phyloP scores from a whole-genome alignment of 495 filamentous ascomycete species.

The Talaromyces trachyspermus region DNA sequence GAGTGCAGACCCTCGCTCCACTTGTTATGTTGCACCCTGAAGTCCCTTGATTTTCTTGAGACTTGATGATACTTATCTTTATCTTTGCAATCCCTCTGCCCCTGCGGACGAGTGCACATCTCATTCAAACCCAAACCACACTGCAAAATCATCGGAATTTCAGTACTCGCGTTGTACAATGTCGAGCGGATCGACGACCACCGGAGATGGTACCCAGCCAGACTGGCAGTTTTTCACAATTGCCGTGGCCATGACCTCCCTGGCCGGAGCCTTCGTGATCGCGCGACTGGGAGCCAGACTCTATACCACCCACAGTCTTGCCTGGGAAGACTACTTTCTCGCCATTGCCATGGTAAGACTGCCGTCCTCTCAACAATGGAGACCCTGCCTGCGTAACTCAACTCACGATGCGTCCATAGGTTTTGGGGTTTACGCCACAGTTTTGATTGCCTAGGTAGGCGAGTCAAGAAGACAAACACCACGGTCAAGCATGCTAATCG shows the following conservation, averaged over 20 bases:
- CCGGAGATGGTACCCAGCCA: background rate
- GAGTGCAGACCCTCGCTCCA: too few relatives aligned
- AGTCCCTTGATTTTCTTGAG: too few relatives aligned
- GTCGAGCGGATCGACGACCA: background rate
- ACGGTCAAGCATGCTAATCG: conserved; percentile 2
- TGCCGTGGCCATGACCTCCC: background rate
- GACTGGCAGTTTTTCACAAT: background rate
- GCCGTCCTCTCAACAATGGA: conserved; percentile 1
- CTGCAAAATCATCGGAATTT: background rate
- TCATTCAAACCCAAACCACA: too few relatives aligned
- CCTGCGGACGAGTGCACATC: too few relatives aligned
- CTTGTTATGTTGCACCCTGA: too few relatives aligned
- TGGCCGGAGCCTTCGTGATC: background rate
- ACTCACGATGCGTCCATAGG: background rate
- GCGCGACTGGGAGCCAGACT: background rate
- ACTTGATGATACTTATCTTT: too few relatives aligned
- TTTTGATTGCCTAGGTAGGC: conserved; percentile 2
- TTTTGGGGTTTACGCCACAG: conserved; percentile 3
- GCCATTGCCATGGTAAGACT: conserved; percentile 2
- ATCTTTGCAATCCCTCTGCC: too few relatives aligned
- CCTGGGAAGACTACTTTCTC: conserved; percentile 9
- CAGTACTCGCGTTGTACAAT: background rate
- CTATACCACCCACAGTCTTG: background rate
- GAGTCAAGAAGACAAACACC: background rate
- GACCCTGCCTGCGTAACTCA: background rate